Evolutionary conservation across 108 stramenopile genomes (phyloP).

Genomic region (Cyclotella baltica): DNA sequence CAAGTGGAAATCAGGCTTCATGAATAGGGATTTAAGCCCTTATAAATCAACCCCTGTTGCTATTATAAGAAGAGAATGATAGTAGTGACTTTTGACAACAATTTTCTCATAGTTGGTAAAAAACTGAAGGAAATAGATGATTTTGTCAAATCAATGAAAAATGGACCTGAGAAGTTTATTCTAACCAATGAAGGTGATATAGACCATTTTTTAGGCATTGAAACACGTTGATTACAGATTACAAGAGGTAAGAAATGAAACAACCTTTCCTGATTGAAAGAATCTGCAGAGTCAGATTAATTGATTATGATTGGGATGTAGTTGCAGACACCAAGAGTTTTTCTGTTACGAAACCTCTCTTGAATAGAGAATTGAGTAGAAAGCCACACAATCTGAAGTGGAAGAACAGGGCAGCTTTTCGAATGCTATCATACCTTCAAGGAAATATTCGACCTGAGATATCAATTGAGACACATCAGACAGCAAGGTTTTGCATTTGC

Average conservation of each 20-base stretch:
- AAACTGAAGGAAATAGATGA: constrained; percentile 30
- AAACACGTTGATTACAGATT: constrained; percentile 34
- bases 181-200: too few species aligned
- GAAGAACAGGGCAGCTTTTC: constrained; percentile 54
- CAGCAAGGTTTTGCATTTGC: constrained; percentile 47
- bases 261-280: constrained; percentile 57
- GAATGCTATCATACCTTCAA: constrained; percentile 62
- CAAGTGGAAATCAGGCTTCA: not conserved
- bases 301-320: not conserved
- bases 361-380: constrained; percentile 8
- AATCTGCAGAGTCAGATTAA: constrained; percentile 28
- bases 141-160: constrained; percentile 28
- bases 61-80: constrained; percentile 6
- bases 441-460: constrained; percentile 56
- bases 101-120: constrained; percentile 46
- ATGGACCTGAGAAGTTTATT: constrained; percentile 25
- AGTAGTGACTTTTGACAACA: constrained; percentile 17
- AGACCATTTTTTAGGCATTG: constrained; percentile 61
- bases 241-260: constrained; percentile 47
- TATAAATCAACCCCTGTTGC: too few species aligned
- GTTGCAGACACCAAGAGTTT: not conserved
- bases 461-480: constrained; percentile 57
- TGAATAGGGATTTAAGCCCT: constrained; percentile 1
- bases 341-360: constrained; percentile 11
- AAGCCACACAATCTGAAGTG: not conserved